Percentiles rank a stretch among this genome's conserved stretches.
Evolutionary conservation across 805 yeast species (phyloP).

Genomic region (Saccharomycopsis oosterbeekiorum): DNA sequence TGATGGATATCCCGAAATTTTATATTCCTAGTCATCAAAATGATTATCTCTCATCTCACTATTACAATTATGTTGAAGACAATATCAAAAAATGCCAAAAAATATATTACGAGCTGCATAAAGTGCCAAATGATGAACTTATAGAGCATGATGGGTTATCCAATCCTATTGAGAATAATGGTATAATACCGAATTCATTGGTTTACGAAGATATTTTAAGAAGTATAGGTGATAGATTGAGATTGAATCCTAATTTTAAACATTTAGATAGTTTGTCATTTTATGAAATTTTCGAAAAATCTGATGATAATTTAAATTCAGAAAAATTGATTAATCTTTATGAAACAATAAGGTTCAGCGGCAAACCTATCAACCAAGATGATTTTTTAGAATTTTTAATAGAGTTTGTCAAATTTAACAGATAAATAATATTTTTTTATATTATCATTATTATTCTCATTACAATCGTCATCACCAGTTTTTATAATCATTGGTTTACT

Average conservation of each 20-base stretch:
- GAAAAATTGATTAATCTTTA: constrained; percentile 8
- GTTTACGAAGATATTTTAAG: constrained; percentile 18
- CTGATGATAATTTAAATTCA: not conserved
- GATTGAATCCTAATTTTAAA: not conserved
- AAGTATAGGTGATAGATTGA: constrained; percentile 11
- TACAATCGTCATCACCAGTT: not conserved
- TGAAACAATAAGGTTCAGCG: constrained; percentile 15
- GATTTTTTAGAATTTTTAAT: constrained; percentile 14
- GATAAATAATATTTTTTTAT: not conserved
- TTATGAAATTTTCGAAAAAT: constrained; percentile 9
- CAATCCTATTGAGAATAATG: constrained; percentile 12
- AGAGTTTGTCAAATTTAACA: constrained; percentile 13
- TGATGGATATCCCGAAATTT: constrained; percentile 15
- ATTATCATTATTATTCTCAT: not conserved
- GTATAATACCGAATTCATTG: constrained; percentile 13
- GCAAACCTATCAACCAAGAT: constrained; percentile 12
- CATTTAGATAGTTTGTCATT: constrained; percentile 4
- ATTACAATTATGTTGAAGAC: constrained; percentile 7
- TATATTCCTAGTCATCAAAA: constrained; percentile 15
- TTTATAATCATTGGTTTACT: not conserved
- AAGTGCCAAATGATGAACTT: not conserved
- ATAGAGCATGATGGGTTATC: constrained; percentile 17
- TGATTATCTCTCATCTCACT: constrained; percentile 4
- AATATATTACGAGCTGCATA: constrained; percentile 10
- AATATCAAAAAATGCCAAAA: constrained; percentile 13